Conservation (phyloP, 1,284 basidiomycete species). For the Ceratobasidium theobromae region DNA sequence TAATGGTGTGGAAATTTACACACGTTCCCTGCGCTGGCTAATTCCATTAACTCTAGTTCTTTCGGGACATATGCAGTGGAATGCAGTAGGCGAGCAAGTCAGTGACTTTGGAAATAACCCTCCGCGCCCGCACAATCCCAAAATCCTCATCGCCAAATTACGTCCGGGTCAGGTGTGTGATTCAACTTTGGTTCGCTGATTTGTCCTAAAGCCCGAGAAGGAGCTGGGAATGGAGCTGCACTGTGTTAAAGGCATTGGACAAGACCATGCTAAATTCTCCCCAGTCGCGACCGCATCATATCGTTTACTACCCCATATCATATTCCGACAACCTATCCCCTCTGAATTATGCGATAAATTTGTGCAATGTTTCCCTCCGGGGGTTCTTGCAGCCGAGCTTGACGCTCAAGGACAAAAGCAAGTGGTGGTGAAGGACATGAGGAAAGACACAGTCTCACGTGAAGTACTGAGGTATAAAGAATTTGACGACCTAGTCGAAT, state of each 20-base stretch:
- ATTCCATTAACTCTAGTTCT: slow-evolving; percentile 52
- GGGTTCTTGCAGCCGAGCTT: slow-evolving; percentile 75
- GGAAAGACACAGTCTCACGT: slow-evolving; percentile 89
- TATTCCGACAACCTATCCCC: slow-evolving; percentile 70
- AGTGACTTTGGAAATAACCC: slow-evolving; percentile 48
- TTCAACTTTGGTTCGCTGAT: not conserved
- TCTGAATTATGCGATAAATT: slow-evolving; percentile 71
- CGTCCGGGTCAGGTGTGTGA: slow-evolving; percentile 67
- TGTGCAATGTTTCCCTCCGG: slow-evolving; percentile 82
- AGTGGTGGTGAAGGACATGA: slow-evolving; percentile 57
- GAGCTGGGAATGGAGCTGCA: slow-evolving; percentile 84
- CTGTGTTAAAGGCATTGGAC: slow-evolving; percentile 92
- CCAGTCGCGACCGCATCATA: slow-evolving; percentile 98
- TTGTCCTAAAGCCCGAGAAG: slow-evolving; percentile 46
- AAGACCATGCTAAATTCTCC: slow-evolving; percentile 96
- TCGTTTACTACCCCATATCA: slow-evolving; percentile 86
- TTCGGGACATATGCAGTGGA: slow-evolving; percentile 80
- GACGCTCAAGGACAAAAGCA: slow-evolving; percentile 60
- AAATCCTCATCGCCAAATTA: slow-evolving; percentile 93
- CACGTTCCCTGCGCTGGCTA: not conserved
- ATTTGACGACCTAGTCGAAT: slow-evolving; percentile 81
- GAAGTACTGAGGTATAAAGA: slow-evolving; percentile 93
- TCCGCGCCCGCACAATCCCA: slow-evolving; percentile 73
- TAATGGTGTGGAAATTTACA: slow-evolving; percentile 44
- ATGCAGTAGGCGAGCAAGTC: slow-evolving; percentile 83